phyloP scores from a whole-genome alignment of 73 alveolate genomes.

The Tetrahymena malaccensis region DNA sequence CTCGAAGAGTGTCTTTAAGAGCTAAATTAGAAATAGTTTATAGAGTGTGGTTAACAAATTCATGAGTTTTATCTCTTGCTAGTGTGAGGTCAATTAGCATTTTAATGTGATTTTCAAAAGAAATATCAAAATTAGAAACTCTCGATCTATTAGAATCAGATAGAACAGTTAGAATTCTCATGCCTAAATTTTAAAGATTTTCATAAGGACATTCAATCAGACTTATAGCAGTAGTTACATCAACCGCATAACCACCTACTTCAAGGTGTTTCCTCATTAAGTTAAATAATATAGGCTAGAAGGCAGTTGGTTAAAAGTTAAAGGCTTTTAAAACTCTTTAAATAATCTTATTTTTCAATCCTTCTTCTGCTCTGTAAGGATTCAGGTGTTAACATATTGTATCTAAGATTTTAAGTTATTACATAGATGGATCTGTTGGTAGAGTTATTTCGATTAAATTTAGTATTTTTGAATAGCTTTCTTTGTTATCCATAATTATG shows the following conservation, averaged over 20 bases:
- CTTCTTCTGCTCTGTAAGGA: conserved; percentile 61
- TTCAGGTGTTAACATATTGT: conserved; percentile 52
- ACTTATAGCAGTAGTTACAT: conserved; percentile 56
- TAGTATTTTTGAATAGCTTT: conserved; percentile 43
- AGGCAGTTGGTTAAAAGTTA: conserved; percentile 45
- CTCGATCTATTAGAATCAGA: conserved; percentile 52
- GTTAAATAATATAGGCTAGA: conserved; percentile 42
- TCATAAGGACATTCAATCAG: conserved; percentile 50
- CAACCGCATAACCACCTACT: conserved; percentile 52
- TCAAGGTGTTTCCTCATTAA: conserved; percentile 42
- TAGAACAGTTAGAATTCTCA: conserved; percentile 46
- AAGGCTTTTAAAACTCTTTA: conserved; percentile 57
- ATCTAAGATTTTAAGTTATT: conserved; percentile 49
- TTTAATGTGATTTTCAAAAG: conserved; percentile 75
- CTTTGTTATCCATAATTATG: conserved; percentile 56
- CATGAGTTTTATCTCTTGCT: conserved; percentile 35
- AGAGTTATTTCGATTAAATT: conserved; percentile 52
- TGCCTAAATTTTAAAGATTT: conserved; percentile 56
- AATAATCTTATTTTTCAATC: conserved; percentile 47
- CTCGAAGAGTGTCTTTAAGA: conserved; percentile 67
- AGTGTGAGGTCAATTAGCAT: conserved; percentile 53
- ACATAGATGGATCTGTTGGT: conserved; percentile 46
- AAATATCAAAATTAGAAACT: conserved; percentile 44
- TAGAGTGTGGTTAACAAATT: conserved; percentile 49
- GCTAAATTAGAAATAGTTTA: conserved; percentile 62